Evolutionary conservation across 257 asterid species (phyloP).

Genomic region (Cinchona pubescens): DNA sequence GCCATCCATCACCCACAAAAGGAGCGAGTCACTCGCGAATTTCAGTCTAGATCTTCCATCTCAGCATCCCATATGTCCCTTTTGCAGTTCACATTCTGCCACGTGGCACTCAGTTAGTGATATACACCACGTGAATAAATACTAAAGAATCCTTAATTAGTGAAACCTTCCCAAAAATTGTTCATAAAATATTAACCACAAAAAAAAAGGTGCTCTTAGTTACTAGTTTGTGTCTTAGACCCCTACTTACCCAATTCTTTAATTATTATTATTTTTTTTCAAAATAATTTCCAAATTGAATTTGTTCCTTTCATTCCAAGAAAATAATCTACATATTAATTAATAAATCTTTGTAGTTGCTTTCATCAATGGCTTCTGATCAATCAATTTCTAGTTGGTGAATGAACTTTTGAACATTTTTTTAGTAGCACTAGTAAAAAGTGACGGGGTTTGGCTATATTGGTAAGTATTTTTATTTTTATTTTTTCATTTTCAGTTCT

Average conservation of each 20-base stretch:
- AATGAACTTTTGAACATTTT: background rate
- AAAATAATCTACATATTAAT: background rate
- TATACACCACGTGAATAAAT: slow-evolving; percentile 21
- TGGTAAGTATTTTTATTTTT: background rate
- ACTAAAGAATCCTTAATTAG: background rate
- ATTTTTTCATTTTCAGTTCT: too few species aligned
- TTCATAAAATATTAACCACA: slow-evolving; percentile 5
- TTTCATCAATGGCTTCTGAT: slow-evolving; percentile 5
- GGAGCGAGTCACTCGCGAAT: slow-evolving; percentile 47
- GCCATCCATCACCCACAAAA: background rate
- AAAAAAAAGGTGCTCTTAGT: background rate
- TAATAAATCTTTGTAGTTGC: background rate
- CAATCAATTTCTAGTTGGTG: slow-evolving; percentile 10
- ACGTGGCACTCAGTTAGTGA: slow-evolving; percentile 27
- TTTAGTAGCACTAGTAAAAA: background rate
- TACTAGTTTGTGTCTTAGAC: background rate
- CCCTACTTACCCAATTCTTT: background rate
- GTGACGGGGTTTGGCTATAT: background rate
- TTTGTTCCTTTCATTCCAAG: slow-evolving; percentile 12
- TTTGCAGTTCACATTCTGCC: slow-evolving; percentile 14
- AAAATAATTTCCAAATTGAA: background rate
- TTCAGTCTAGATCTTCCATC: slow-evolving; percentile 19
- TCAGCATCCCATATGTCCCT: slow-evolving; percentile 30
- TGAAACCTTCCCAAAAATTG: slow-evolving; percentile 1
- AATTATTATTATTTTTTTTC: too few species aligned